These are phyloP conservation scores for Hippophae gyantsensis DNA, from an alignment of 306 rosid genomes.

Conservation along the genomic window DNA sequence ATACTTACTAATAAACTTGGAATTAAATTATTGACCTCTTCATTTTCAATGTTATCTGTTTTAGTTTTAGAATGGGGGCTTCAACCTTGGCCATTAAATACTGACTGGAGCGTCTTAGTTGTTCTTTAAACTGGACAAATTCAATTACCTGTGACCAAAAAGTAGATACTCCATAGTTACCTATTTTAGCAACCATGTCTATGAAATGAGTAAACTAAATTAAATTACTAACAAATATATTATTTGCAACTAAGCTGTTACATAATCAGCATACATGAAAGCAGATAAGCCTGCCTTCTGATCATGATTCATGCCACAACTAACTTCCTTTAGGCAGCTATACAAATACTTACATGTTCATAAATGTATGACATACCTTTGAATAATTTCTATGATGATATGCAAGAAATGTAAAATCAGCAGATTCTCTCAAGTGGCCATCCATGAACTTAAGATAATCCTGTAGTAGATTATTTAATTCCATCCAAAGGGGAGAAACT, in stretches of 20 bases:
- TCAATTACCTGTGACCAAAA: slow-evolving; percentile 68
- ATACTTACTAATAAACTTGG: not conserved
- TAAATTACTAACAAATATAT: no score
- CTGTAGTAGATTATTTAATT: slow-evolving; percentile 52
- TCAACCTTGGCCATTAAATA: slow-evolving; percentile 75
- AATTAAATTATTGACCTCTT: slow-evolving; percentile 47
- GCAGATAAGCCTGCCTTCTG: no score
- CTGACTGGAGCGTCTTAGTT: slow-evolving; percentile 71
- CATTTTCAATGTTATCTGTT: slow-evolving; percentile 78
- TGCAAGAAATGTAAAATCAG: slow-evolving; percentile 88
- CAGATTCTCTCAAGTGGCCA: slow-evolving; percentile 93
- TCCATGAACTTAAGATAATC: slow-evolving; percentile 96
- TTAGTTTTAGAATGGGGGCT: slow-evolving; percentile 62
- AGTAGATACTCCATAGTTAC: not conserved
- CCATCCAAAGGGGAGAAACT: slow-evolving; percentile 78
- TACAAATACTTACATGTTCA: not conserved
- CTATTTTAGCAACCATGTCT: no score
- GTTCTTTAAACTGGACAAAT: slow-evolving; percentile 90
- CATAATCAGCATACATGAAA: no score
- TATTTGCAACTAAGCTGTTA: no score
- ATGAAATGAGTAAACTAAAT: no score
- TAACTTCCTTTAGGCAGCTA: slow-evolving; percentile 18
- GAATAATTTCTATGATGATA: slow-evolving; percentile 94
- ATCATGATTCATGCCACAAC: not conserved
- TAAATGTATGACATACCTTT: slow-evolving; percentile 42